Conservation (phyloP, 768 basidiomycete species). For the Phlebiopsis gigantea region DNA sequence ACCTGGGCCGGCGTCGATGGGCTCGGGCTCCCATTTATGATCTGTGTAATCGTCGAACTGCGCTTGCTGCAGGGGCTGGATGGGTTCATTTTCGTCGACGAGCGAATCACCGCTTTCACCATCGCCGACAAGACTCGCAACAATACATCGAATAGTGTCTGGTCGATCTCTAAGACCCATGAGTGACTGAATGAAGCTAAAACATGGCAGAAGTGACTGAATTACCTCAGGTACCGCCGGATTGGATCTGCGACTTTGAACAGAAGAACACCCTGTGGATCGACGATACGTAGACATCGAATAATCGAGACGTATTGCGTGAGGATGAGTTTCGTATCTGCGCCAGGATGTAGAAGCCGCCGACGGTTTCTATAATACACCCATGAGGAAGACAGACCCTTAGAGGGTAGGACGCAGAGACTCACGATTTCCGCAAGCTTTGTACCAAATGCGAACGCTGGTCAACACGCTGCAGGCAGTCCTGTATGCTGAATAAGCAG, state of each 20-base stretch:
- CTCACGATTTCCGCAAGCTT: slow-evolving; percentile 75
- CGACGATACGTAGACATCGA: slow-evolving; percentile 82
- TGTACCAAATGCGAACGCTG: slow-evolving; percentile 74
- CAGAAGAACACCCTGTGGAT: slow-evolving; percentile 88
- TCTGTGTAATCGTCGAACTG: slow-evolving; percentile 87
- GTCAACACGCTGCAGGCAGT: slow-evolving; percentile 76
- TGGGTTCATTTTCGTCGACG: slow-evolving; percentile 79
- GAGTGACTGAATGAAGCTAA: neutral
- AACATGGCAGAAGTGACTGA: neutral
- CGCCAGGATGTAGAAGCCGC: slow-evolving; percentile 91
- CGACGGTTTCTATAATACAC: slow-evolving; percentile 58
- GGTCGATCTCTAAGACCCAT: slow-evolving; percentile 60
- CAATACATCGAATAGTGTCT: slow-evolving; percentile 93
- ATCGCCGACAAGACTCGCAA: slow-evolving; percentile 84
- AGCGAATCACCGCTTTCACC: slow-evolving; percentile 77
- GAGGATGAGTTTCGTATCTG: slow-evolving; percentile 88
- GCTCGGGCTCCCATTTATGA: slow-evolving; percentile 93
- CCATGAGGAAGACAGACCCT: slow-evolving; percentile 4
- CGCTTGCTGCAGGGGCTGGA: slow-evolving; percentile 65
- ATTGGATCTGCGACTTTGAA: slow-evolving; percentile 95
- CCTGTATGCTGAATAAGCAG: slow-evolving; percentile 33
- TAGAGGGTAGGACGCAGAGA: slow-evolving; percentile 1
- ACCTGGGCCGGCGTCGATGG: slow-evolving; percentile 95
- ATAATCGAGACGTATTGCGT: slow-evolving; percentile 90
- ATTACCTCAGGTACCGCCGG: slow-evolving; percentile 72